A percentile compares a stretch with the other conserved stretches of the same genome.
phyloP scores from a whole-genome alignment of 768 basidiomycete genomes.

The Auricularia auricula-judae region DNA sequence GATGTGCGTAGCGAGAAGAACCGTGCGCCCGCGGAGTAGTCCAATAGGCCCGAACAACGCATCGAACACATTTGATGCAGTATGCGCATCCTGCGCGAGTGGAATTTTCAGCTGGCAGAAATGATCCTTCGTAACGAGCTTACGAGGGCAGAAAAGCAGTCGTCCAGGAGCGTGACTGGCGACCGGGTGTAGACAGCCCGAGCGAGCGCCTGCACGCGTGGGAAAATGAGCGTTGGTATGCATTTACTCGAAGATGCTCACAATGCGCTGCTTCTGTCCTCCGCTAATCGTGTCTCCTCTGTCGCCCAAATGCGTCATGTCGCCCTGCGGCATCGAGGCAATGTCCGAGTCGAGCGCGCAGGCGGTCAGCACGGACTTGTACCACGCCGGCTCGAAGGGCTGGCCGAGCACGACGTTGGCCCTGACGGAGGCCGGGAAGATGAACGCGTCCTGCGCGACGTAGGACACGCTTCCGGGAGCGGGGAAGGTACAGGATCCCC shows the following conservation, averaged over 20 bases:
- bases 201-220: not conserved
- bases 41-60: not conserved
- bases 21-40: not conserved
- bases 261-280: not conserved
- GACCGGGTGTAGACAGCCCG: not conserved
- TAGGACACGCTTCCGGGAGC: constrained; percentile 7
- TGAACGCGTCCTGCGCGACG: constrained; percentile 26
- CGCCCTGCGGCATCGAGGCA: constrained; percentile 23
- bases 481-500: not conserved
- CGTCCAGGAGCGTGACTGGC: not conserved
- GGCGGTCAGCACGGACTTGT: constrained; percentile 14
- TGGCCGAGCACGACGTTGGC: constrained; percentile 28
- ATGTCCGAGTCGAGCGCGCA: constrained; percentile 22
- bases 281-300: constrained; percentile 5
- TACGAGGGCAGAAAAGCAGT: not conserved
- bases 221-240: not conserved
- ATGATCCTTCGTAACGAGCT: not conserved
- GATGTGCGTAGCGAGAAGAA: not conserved
- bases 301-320: constrained; percentile 15
- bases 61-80: not conserved
- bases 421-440: constrained; percentile 18
- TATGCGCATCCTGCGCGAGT: not conserved
- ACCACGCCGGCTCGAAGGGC: constrained; percentile 20
- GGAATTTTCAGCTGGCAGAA: too few relatives aligned
- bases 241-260: not conserved